Percentiles rank a stretch among this genome's conserved stretches.
Evolutionary conservation across 108 stramenopile species (phyloP).

Genomic region (Nitzschia sp.): DNA sequence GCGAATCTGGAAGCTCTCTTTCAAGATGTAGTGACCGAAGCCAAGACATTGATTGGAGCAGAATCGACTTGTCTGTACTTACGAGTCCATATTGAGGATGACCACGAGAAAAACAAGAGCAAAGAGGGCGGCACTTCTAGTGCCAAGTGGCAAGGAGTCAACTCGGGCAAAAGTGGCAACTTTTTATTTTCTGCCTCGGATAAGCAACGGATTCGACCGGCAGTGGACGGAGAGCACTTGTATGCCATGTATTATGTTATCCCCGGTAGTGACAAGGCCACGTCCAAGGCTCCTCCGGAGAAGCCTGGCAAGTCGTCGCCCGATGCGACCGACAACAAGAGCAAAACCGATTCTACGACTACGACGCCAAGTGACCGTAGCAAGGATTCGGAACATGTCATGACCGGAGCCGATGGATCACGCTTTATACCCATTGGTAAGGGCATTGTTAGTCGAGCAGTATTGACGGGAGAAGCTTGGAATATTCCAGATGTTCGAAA

Average conservation of each 20-base stretch:
- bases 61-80: slow-evolving; percentile 55
- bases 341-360: not conserved
- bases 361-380: no score
- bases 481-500: slow-evolving; percentile 46
- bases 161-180: slow-evolving; percentile 6
- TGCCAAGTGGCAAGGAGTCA: not conserved
- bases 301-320: not conserved
- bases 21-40: slow-evolving; percentile 61
- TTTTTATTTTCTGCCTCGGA: slow-evolving; percentile 4
- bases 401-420: not conserved
- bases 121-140: slow-evolving; percentile 7
- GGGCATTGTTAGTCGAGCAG: slow-evolving; percentile 54
- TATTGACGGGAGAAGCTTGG: slow-evolving; percentile 54
- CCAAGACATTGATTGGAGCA: slow-evolving; percentile 62
- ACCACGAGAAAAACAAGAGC: slow-evolving; percentile 1
- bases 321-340: not conserved
- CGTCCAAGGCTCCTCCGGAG: not conserved
- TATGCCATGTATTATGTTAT: slow-evolving; percentile 55
- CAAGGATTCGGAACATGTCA: no score
- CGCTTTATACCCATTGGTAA: slow-evolving; percentile 48
- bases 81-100: slow-evolving; percentile 37
- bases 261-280: not conserved
- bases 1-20: slow-evolving; percentile 51
- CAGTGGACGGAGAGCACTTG: slow-evolving; percentile 44
- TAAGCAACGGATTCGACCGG: slow-evolving; percentile 9